Conservation (phyloP, 2,329 filamentous ascomycete genomes). For the Tolypocladium paradoxum region DNA sequence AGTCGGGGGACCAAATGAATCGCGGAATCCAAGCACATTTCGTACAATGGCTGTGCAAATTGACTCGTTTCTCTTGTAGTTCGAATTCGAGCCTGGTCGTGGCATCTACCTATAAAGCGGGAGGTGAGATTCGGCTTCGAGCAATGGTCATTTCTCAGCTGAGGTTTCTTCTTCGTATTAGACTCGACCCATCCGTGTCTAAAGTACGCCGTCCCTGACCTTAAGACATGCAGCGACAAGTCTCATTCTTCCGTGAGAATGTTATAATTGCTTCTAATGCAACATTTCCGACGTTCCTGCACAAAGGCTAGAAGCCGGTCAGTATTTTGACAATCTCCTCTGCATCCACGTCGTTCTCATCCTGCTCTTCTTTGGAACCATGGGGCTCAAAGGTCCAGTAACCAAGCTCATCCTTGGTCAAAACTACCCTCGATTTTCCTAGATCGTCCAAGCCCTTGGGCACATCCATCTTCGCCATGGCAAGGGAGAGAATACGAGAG, state of each 20-base stretch:
- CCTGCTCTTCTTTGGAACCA: neutral
- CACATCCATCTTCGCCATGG: slow-evolving; percentile 22
- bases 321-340: neutral
- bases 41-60: neutral
- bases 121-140: neutral
- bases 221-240: neutral
- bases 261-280: neutral
- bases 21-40: neutral
- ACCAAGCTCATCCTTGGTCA: slow-evolving; percentile 21
- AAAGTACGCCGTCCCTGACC: neutral
- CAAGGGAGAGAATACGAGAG: slow-evolving; percentile 17
- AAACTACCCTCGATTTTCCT: slow-evolving; percentile 20
- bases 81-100: neutral
- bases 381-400: slow-evolving; percentile 23
- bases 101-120: neutral
- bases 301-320: neutral
- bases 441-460: slow-evolving; percentile 24
- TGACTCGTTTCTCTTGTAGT: too few relatives aligned
- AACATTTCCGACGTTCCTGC: neutral
- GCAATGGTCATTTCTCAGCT: neutral
- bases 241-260: neutral
- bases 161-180: neutral
- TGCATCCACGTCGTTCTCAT: neutral
- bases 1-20: neutral
- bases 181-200: neutral